phyloP scores from a whole-genome alignment of 2,329 filamentous ascomycete genomes.

The Claviceps maximensis region DNA sequence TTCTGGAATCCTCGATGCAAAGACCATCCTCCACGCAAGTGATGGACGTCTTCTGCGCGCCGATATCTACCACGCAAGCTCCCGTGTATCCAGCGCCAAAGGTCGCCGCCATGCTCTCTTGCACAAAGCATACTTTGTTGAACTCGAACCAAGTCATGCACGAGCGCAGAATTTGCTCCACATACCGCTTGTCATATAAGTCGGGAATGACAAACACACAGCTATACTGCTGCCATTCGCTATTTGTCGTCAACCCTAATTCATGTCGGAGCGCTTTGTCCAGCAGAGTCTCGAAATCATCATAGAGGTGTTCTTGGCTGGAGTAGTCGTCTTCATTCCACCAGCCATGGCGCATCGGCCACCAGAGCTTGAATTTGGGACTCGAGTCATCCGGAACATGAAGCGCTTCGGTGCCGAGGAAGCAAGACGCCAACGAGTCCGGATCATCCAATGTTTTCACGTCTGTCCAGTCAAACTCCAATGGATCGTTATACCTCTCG shows the following conservation, averaged over 20 bases:
- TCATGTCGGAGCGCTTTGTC: slow-evolving; percentile 81
- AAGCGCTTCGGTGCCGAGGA: slow-evolving; percentile 70
- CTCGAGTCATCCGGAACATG: slow-evolving; percentile 81
- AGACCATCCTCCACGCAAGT: slow-evolving; percentile 96
- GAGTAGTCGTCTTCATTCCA: slow-evolving; percentile 84
- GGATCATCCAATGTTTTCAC: slow-evolving; percentile 53
- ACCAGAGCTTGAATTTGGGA: slow-evolving; percentile 83
- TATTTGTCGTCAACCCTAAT: slow-evolving; percentile 61
- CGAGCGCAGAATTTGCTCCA: slow-evolving; percentile 71
- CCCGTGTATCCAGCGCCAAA: slow-evolving; percentile 93
- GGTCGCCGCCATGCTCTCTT: slow-evolving; percentile 87
- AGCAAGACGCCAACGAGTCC: slow-evolving; percentile 46
- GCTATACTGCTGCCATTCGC: slow-evolving; percentile 79
- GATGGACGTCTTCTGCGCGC: slow-evolving; percentile 93
- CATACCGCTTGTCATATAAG: slow-evolving; percentile 87
- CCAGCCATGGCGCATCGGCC: slow-evolving; percentile 78
- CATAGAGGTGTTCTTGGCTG: slow-evolving; percentile 64
- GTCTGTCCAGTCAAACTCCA: slow-evolving; percentile 93
- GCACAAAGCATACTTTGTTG: slow-evolving; percentile 79
- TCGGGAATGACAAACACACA: slow-evolving; percentile 97
- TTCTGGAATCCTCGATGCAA: slow-evolving; percentile 82
- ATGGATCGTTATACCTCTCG: slow-evolving; percentile 83
- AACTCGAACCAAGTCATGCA: slow-evolving; percentile 86
- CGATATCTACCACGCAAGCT: slow-evolving; percentile 90
- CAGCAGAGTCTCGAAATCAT: slow-evolving; percentile 77